A percentile compares a stretch with the other conserved stretches of the same genome.
Evolutionary conservation across 1,284 basidiomycete species (phyloP).

Genomic region (Heliocybe sulcata): DNA sequence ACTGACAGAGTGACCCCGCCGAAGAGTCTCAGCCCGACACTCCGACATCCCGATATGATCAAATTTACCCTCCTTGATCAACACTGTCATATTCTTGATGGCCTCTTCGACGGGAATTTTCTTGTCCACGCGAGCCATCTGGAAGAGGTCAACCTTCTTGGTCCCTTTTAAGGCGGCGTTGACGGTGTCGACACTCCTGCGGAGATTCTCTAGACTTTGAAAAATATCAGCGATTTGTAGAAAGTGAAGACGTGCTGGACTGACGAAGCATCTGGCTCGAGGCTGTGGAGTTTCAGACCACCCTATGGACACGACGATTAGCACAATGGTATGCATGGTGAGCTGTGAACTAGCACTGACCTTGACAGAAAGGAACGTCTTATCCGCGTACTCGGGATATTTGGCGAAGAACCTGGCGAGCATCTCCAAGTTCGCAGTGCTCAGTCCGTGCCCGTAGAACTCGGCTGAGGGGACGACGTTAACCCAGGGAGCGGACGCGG

Average conservation of each 20-base stretch:
- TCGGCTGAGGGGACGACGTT: slow-evolving; percentile 20
- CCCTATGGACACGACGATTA: slow-evolving; percentile 29
- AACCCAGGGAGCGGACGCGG: background rate
- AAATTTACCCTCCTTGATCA: slow-evolving; percentile 34
- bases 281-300: slow-evolving; percentile 17
- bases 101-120: slow-evolving; percentile 24
- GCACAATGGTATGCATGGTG: background rate
- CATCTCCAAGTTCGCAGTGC: slow-evolving; percentile 32
- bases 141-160: slow-evolving; percentile 38
- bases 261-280: slow-evolving; percentile 21
- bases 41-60: slow-evolving; percentile 42
- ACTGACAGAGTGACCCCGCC: slow-evolving; percentile 23
- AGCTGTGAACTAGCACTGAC: slow-evolving; percentile 9
- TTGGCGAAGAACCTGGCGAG: slow-evolving; percentile 36
- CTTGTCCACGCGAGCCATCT: slow-evolving; percentile 26
- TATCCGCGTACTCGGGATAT: slow-evolving; percentile 47
- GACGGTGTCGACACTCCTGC: slow-evolving; percentile 29
- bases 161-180: slow-evolving; percentile 30
- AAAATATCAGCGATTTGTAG: background rate
- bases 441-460: slow-evolving; percentile 31
- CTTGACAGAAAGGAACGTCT: slow-evolving; percentile 39
- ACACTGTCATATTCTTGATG: slow-evolving; percentile 17
- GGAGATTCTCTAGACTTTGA: slow-evolving; percentile 30
- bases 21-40: slow-evolving; percentile 35
- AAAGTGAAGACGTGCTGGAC: slow-evolving; percentile 5